phyloP scores from a whole-genome alignment of 345 rosid species.

The Salix udensis region DNA sequence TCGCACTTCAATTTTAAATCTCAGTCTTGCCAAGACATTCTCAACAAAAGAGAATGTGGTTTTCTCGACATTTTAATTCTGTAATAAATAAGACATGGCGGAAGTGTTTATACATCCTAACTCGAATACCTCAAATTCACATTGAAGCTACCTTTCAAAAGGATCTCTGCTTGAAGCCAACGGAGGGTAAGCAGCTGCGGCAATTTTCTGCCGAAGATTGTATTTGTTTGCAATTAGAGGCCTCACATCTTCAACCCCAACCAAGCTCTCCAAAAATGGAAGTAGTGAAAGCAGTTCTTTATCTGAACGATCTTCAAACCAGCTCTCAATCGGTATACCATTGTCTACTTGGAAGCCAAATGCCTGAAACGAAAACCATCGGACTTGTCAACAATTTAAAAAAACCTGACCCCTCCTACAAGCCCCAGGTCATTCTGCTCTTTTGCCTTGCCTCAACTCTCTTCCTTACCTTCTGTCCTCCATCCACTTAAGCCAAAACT shows the following conservation, averaged over 20 bases:
- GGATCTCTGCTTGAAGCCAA: constrained; percentile 38
- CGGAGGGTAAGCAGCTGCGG: constrained; percentile 65
- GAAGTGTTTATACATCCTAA: neutral
- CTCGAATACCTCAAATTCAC: neutral
- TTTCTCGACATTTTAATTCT: constrained; percentile 5
- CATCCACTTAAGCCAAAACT: neutral
- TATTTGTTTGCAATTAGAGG: constrained; percentile 75
- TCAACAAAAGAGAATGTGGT: neutral
- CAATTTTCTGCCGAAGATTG: constrained; percentile 71
- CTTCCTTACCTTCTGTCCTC: neutral
- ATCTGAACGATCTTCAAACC: constrained; percentile 85
- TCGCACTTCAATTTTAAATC: neutral
- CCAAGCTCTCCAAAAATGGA: constrained; percentile 90
- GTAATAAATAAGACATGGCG: neutral
- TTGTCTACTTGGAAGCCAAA: constrained; percentile 99
- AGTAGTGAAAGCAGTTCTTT: constrained; percentile 72
- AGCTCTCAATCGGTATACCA: constrained; percentile 96
- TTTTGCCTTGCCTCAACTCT: neutral
- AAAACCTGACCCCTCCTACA: neutral
- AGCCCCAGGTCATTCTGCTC: neutral
- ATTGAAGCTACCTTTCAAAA: constrained; percentile 35
- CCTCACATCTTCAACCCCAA: constrained; percentile 85
- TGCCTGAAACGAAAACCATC: constrained; percentile 47
- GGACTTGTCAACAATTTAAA: neutral
- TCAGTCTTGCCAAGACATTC: neutral